Conservation (phyloP, 2,329 filamentous ascomycete genomes). For the Aspergillus aculeatinus region DNA sequence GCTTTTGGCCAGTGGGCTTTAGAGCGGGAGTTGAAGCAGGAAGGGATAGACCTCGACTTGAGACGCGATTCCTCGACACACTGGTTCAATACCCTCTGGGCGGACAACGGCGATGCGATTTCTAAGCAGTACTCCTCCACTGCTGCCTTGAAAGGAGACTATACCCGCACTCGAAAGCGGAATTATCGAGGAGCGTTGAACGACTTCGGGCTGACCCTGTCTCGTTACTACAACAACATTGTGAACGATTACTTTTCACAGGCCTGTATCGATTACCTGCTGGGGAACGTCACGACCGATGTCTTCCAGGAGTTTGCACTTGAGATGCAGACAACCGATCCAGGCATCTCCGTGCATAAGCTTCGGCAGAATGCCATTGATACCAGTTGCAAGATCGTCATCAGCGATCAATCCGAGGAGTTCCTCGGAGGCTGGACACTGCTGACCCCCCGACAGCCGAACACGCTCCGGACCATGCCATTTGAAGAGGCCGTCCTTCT, state of each 20-base stretch:
- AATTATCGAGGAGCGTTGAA: constrained; percentile 89
- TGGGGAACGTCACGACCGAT: constrained; percentile 79
- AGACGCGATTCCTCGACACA: constrained; percentile 75
- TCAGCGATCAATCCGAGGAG: constrained; percentile 79
- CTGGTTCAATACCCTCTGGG: constrained; percentile 97
- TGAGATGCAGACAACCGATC: constrained; percentile 89
- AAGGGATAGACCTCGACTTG: constrained; percentile 73
- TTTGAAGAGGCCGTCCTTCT: constrained; percentile 88
- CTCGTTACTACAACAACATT: constrained; percentile 74
- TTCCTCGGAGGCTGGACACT: constrained; percentile 88
- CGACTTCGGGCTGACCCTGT: constrained; percentile 84
- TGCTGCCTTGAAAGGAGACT: constrained; percentile 93
- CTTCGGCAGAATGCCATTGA: constrained; percentile 89
- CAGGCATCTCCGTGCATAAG: constrained; percentile 79
- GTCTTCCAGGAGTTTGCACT: constrained; percentile 94
- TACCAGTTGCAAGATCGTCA: constrained; percentile 79
- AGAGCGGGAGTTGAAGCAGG: constrained; percentile 71
- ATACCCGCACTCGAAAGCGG: constrained; percentile 84
- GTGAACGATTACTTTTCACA: constrained; percentile 98
- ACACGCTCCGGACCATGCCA: constrained; percentile 67
- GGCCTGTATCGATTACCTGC: constrained; percentile 87
- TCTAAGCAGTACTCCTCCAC: constrained; percentile 96
- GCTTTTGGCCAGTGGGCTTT: constrained; percentile 82
- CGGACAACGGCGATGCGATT: constrained; percentile 94
- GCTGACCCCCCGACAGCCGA: constrained; percentile 69